Conservation (phyloP, 2,329 filamentous ascomycete genomes). For the Pestalotiopsis sp. region DNA sequence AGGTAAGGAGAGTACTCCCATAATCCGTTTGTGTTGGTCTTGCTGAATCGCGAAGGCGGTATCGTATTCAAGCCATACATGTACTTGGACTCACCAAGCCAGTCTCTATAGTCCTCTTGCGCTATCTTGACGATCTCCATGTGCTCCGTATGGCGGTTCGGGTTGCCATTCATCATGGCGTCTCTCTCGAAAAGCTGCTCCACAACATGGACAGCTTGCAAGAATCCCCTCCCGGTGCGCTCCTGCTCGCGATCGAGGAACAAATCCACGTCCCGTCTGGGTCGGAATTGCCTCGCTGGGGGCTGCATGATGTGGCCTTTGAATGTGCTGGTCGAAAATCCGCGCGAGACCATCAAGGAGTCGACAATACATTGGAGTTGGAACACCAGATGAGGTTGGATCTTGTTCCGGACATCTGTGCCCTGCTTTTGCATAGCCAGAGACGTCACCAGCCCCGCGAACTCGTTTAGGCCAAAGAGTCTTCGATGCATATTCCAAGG, state of each 20-base stretch:
- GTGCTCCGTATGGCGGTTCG: background rate
- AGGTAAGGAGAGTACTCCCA: slow-evolving; percentile 52
- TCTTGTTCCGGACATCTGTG: slow-evolving; percentile 38
- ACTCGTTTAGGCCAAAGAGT: slow-evolving; percentile 48
- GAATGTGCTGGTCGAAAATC: background rate
- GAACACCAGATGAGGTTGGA: slow-evolving; percentile 51
- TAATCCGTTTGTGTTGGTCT: slow-evolving; percentile 43
- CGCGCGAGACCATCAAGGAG: slow-evolving; percentile 36
- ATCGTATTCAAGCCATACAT: slow-evolving; percentile 19
- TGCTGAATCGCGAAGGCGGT: slow-evolving; percentile 44
- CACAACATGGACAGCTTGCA: background rate
- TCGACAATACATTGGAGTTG: slow-evolving; percentile 54
- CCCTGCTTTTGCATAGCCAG: slow-evolving; percentile 47
- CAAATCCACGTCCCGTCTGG: background rate
- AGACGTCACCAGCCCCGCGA: slow-evolving; percentile 44
- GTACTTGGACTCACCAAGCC: background rate
- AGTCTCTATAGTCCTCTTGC: background rate
- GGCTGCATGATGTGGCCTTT: background rate
- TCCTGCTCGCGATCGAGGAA: background rate
- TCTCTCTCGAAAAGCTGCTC: background rate
- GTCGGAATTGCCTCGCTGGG: background rate
- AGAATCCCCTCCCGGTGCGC: background rate
- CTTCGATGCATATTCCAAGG: slow-evolving; percentile 28
- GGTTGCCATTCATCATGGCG: background rate
- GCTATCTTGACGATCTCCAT: background rate